Percentiles rank a stretch among this genome's conserved stretches.
phyloP scores from a whole-genome alignment of 371 early-diverging fungal species.

The Fennellomyces sp. region DNA sequence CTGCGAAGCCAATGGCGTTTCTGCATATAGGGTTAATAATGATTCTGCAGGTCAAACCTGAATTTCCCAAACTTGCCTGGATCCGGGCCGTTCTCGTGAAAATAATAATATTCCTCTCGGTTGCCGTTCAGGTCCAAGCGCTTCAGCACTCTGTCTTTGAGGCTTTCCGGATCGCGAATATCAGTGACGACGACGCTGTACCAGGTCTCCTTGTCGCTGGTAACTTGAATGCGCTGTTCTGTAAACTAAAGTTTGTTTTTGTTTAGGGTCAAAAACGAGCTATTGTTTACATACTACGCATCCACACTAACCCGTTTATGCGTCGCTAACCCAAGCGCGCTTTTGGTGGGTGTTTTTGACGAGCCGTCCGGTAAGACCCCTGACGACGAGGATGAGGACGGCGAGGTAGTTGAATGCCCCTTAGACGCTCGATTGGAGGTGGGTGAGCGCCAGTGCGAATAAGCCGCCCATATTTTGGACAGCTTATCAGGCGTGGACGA shows the following conservation, averaged over 20 bases:
- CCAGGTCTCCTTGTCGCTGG: conserved; percentile 59
- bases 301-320: conserved; percentile 5
- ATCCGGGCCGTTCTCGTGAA: conserved; percentile 56
- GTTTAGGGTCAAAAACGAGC: neutral
- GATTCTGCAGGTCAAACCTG: conserved; percentile 11
- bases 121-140: conserved; percentile 47
- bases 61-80: conserved; percentile 37
- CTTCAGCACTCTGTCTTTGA: conserved; percentile 52
- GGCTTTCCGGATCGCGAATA: conserved; percentile 46
- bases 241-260: conserved; percentile 3
- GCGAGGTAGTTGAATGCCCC: neutral
- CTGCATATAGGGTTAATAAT: conserved; percentile 11
- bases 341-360: neutral
- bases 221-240: conserved; percentile 57
- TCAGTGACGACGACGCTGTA: conserved; percentile 56
- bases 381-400: conserved; percentile 6
- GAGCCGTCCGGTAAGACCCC: conserved; percentile 2
- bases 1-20: conserved; percentile 34
- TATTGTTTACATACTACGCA: neutral
- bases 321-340: neutral
- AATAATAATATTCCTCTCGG: conserved; percentile 49
- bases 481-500: conserved; percentile 46
- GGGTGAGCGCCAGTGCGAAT: conserved; percentile 30
- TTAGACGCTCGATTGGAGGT: conserved; percentile 2
- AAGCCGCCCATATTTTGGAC: conserved; percentile 42